Evolutionary conservation across 2,329 filamentous ascomycete species (phyloP).

Genomic region (Diplodia corticola): DNA sequence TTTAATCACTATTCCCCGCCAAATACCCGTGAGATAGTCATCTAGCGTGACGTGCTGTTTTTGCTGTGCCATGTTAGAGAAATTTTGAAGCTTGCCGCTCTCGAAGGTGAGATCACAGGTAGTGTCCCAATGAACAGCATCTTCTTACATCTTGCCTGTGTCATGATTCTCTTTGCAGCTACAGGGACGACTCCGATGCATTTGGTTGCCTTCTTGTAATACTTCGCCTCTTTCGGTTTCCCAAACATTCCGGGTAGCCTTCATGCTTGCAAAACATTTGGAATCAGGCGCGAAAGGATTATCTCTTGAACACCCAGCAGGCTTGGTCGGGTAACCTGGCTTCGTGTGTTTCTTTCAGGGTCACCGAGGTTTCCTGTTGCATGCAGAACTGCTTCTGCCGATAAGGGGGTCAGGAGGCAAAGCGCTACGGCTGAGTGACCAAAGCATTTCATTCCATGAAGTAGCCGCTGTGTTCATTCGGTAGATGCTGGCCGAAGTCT

Average conservation of each 20-base stretch:
- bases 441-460: neutral
- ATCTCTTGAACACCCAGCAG: slow-evolving; percentile 19
- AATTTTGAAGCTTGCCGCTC: neutral
- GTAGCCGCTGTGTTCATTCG: neutral
- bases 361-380: rapidly evolving
- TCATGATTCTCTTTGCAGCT: too few relatives aligned
- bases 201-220: neutral
- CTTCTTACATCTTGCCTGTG: rapidly evolving
- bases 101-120: neutral
- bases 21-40: neutral
- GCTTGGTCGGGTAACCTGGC: neutral
- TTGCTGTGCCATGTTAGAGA: neutral
- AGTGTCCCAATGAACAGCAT: neutral
- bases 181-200: too few relatives aligned
- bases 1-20: neutral
- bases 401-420: neutral
- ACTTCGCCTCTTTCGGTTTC: neutral
- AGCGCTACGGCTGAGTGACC: neutral
- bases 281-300: neutral
- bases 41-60: neutral
- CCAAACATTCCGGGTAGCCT: slow-evolving; percentile 6
- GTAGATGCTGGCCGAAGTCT: neutral
- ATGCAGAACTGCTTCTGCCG: neutral
- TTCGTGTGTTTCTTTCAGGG: neutral
- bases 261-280: neutral